Base-by-base conservation (phyloP, 2,329 filamentous ascomycete species). In the Botryosphaeria dothidea region DNA sequence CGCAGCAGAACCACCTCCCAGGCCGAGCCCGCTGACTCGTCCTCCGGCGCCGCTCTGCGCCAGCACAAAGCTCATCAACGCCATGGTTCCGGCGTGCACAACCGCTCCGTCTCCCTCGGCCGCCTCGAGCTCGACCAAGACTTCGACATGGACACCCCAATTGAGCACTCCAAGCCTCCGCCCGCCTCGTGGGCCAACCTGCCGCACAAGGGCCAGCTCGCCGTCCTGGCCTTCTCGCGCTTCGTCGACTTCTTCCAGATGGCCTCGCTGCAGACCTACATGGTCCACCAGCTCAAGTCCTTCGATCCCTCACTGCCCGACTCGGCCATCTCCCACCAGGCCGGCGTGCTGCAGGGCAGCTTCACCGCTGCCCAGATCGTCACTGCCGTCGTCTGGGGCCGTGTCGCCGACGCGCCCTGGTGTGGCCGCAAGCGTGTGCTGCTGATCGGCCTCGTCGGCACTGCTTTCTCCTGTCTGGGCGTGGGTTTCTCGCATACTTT, bases 241-340 rank as follows among this genome's bases (percentile, higher is more conserved):
- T 77, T 80, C 66, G 78, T 79, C 71, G 78, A 80, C 67, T 80
- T 80, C 69, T 80, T 78, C 70, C 78, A 80, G 67, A 79, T 78
- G 77, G 78, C 78, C 6, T 77, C 78, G 5, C 68, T 80, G 17
- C 77, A 80, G 68, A 78, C 77, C n/a, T 79, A 77, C 71, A 80
- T 80, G 78, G 75, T 79, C 41, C 76, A 79, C 62, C 77, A 80
- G 68, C 71, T 80, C 21, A 76, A 77, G 68, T 78, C 75, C 63
- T 80, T 80, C 68, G 74, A 80, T 60, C 71, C 72, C 9, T 67
- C 70, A 11, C 74, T 85, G 15, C 80, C 83, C 17, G 82, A 85
- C 64, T 74, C 81, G 25, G 75, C 80, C 52, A 78, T 80, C 45
- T 77, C 78, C 27, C 77, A 79, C 67, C 78, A 80, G 65, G 76